These are phyloP conservation scores for Clarireedia paspali DNA, from an alignment of 2,329 filamentous ascomycete genomes.

Conservation along the genomic window DNA sequence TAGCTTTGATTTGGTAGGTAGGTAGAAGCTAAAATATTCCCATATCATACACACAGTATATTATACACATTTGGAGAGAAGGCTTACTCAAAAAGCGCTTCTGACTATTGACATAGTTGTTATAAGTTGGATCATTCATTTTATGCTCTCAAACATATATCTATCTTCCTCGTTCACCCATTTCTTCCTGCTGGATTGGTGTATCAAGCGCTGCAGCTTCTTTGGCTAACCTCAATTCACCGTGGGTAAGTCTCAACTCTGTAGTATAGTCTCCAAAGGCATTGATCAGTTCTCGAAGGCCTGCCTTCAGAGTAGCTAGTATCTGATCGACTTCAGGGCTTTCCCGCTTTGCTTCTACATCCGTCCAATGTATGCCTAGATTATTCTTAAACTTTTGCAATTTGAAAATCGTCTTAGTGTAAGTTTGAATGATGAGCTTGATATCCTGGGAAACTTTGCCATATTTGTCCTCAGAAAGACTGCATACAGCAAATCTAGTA, in stretches of 20 bases:
- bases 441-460: conserved; percentile 84
- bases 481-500: conserved; percentile 61
- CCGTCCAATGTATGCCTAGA: conserved; percentile 70
- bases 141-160: neutral
- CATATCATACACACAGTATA: neutral
- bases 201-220: conserved; percentile 40
- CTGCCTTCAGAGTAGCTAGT: conserved; percentile 53
- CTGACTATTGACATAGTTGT: neutral
- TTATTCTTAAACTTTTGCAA: conserved; percentile 58
- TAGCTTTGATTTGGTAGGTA: too few relatives aligned
- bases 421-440: conserved; percentile 61
- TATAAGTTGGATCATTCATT: neutral
- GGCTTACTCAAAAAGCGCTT: neutral
- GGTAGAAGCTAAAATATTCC: neutral
- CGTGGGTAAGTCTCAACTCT: conserved; percentile 60
- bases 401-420: conserved; percentile 60
- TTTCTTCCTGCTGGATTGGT: conserved; percentile 1
- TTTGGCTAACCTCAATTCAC: conserved; percentile 67
- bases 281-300: conserved; percentile 56
- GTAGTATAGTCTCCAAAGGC: conserved; percentile 69
- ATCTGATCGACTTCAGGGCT: conserved; percentile 65
- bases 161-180: conserved; percentile 5
- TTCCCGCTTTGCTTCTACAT: conserved; percentile 47
- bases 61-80: neutral
- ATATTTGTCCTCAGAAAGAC: conserved; percentile 71